phyloP scores from a whole-genome alignment of 2,329 filamentous ascomycete genomes.

The Penicillium rolfsii region DNA sequence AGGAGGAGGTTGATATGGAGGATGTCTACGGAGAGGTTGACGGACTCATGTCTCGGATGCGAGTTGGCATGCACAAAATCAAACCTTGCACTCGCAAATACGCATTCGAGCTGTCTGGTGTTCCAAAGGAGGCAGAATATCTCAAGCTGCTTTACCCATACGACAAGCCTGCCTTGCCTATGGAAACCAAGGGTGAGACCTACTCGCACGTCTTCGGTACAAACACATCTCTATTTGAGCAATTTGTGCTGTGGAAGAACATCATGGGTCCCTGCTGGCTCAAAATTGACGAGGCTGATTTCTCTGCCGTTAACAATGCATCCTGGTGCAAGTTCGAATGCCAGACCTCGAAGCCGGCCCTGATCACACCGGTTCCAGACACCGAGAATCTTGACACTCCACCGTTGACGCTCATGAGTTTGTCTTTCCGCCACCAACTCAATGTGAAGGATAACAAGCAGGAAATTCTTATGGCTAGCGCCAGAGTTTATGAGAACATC shows the following conservation, averaged over 20 bases:
- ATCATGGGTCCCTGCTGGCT: conserved; percentile 99
- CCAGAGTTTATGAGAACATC: conserved; percentile 89
- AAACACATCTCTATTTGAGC: conserved; percentile 92
- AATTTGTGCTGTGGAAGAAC: conserved; percentile 98
- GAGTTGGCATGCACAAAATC: conserved; percentile 88
- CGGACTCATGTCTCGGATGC: conserved; percentile 81
- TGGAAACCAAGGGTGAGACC: conserved; percentile 75
- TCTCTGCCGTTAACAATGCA: conserved; percentile 81
- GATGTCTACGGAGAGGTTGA: conserved; percentile 92
- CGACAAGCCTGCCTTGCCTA: conserved; percentile 74
- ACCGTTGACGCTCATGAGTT: conserved; percentile 92
- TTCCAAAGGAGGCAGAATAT: conserved; percentile 89
- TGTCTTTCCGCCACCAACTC: conserved; percentile 83
- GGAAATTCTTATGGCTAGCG: conserved; percentile 89
- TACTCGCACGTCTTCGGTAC: conserved; percentile 93
- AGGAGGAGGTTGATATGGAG: conserved; percentile 79
- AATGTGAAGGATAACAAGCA: conserved; percentile 95
- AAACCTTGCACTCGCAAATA: conserved; percentile 90
- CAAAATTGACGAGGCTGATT: conserved; percentile 83
- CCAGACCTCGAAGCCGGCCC: conserved; percentile 74
- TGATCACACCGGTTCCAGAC: conserved; percentile 72
- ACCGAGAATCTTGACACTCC: conserved; percentile 81
- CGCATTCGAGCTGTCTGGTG: conserved; percentile 84
- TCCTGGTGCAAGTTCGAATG: conserved; percentile 98
- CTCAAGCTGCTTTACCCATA: conserved; percentile 97